Percentiles rank a stretch among this genome's conserved stretches.
These are phyloP conservation scores for Lachancea nothofagi DNA, from an alignment of 805 yeast species.

Conservation along the genomic window DNA sequence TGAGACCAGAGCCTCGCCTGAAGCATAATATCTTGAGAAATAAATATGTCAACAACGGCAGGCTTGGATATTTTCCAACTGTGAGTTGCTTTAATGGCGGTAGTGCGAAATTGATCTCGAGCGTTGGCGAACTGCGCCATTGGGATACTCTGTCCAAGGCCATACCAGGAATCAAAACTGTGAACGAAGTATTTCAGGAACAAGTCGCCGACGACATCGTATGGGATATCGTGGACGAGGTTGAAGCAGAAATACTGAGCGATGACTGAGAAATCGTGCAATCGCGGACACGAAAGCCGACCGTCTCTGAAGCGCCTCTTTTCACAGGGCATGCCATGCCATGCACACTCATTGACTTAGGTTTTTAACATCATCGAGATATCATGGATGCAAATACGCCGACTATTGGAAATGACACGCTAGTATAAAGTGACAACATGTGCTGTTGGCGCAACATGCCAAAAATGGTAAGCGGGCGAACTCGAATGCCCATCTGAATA, in stretches of 20 bases:
- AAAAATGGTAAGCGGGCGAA: no score
- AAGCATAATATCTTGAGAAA: slow-evolving; percentile 26
- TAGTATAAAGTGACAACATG: no score
- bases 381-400: no score
- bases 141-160: slow-evolving; percentile 16
- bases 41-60: slow-evolving; percentile 66
- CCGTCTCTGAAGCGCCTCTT: no score
- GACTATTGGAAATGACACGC: no score
- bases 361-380: no score
- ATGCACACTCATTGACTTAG: no score
- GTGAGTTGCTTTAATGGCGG: slow-evolving; percentile 80
- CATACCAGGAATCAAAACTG: slow-evolving; percentile 42
- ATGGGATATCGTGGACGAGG: slow-evolving; percentile 82
- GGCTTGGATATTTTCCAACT: slow-evolving; percentile 88
- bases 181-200: slow-evolving; percentile 59
- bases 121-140: slow-evolving; percentile 49
- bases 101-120: slow-evolving; percentile 60
- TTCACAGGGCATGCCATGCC: no score
- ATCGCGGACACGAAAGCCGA: no score
- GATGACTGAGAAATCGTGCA: no score
- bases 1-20: slow-evolving; percentile 19
- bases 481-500: no score
- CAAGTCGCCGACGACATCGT: slow-evolving; percentile 73
- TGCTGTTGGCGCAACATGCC: no score
- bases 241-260: slow-evolving; percentile 44